Conservation (phyloP, 1,139 yeast species). For the Diutina neorugosa region DNA sequence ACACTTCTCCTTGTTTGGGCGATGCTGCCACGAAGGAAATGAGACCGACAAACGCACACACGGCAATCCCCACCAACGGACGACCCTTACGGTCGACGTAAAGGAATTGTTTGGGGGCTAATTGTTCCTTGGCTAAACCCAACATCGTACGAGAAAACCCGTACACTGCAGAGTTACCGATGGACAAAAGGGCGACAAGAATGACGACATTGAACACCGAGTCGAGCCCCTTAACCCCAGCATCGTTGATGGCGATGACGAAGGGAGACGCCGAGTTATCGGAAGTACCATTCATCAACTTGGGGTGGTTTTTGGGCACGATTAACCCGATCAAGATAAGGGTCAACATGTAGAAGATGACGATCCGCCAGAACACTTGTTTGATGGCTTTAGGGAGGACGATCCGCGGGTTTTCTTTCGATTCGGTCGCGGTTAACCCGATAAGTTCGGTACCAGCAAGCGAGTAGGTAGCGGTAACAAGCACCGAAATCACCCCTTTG, state of each 20-base stretch:
- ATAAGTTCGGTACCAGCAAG: conserved; percentile 60
- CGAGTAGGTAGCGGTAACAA: conserved; percentile 31
- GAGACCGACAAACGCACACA: conserved; percentile 25
- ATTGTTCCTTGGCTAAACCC: conserved; percentile 28
- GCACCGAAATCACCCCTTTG: conserved; percentile 36
- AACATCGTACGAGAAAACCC: conserved; percentile 33
- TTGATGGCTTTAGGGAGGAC: conserved; percentile 31
- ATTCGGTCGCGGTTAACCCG: conserved; percentile 76
- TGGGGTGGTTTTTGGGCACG: conserved; percentile 16
- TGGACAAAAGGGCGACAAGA: conserved; percentile 28
- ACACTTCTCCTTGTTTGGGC: conserved; percentile 23
- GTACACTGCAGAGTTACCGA: conserved; percentile 33
- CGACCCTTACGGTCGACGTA: conserved; percentile 31
- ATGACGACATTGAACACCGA: conserved; percentile 32
- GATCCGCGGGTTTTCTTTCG: conserved; percentile 25
- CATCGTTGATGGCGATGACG: conserved; percentile 43
- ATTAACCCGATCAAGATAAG: conserved; percentile 29
- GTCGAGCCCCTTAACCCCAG: conserved; percentile 35
- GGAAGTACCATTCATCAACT: background rate
- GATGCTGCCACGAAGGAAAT: conserved; percentile 32
- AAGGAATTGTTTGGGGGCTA: conserved; percentile 23
- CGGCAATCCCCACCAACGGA: conserved; percentile 27
- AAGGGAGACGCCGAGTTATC: conserved; percentile 33
- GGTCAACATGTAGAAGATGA: conserved; percentile 29
- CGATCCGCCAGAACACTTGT: conserved; percentile 31